phyloP scores from a whole-genome alignment of 73 alveolate species.

The Diophrys appendiculata region DNA sequence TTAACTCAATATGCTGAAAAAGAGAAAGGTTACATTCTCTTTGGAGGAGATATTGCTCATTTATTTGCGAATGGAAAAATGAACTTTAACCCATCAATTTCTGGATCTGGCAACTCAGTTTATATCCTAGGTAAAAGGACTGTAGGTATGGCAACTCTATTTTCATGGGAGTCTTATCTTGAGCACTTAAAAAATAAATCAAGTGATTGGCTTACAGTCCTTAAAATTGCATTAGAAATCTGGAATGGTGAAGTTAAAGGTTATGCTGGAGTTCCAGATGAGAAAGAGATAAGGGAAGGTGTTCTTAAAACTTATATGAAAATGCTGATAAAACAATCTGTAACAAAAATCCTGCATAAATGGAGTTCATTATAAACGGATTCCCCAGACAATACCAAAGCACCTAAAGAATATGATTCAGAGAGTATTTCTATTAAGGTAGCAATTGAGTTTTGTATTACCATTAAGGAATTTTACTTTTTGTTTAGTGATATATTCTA shows the following conservation, averaged over 20 bases:
- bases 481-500: slow-evolving; percentile 42
- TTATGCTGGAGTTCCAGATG: slow-evolving; percentile 59
- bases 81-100: slow-evolving; percentile 41
- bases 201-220: slow-evolving; percentile 49
- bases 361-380: slow-evolving; percentile 9
- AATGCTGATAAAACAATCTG: slow-evolving; percentile 37
- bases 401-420: neutral
- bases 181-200: slow-evolving; percentile 36
- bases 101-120: neutral
- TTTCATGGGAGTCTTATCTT: slow-evolving; percentile 52
- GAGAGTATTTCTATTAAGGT: slow-evolving; percentile 57
- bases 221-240: slow-evolving; percentile 58
- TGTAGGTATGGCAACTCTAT: slow-evolving; percentile 20
- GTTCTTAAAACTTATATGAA: slow-evolving; percentile 32
- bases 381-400: no score
- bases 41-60: slow-evolving; percentile 25
- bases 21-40: slow-evolving; percentile 42
- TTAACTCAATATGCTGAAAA: slow-evolving; percentile 32
- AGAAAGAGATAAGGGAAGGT: slow-evolving; percentile 50
- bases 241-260: slow-evolving; percentile 63
- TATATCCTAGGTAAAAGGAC: slow-evolving; percentile 43
- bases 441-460: slow-evolving; percentile 59
- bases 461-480: slow-evolving; percentile 23
- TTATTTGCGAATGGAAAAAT: slow-evolving; percentile 24
- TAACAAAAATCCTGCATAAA: slow-evolving; percentile 22